Base-by-base conservation (phyloP, 495 filamentous ascomycete genomes). In the Annulohypoxylon nitens region DNA sequence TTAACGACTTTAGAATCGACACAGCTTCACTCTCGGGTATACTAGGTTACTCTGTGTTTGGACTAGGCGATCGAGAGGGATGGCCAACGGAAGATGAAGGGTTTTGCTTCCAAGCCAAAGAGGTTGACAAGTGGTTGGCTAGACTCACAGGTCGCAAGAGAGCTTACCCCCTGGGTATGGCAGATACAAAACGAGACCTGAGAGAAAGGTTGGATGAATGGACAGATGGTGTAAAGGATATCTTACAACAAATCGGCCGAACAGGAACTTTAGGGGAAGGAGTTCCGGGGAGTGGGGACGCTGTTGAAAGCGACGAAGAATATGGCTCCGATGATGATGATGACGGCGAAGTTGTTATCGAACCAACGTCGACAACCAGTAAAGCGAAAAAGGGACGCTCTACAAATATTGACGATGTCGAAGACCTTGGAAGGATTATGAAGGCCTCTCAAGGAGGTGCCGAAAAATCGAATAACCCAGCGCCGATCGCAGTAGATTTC, bases 1-100 rank as follows among this genome's bases (percentile, higher is more conserved):
- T 98, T 75, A 86, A 98, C 81, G 95, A 98, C 79, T 98, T 98
- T 82, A 90, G 95, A 18, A 96, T 98, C 67, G 94, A 97, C 78
- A 97, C 94, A 0, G 91, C 92, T 1, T 91, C 96, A 0, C 79
- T 98, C 47, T 90, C 91, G 0, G 82, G 82, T 9, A 81, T 98
- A 43, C 83, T 93, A 3, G 95, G 95, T 10, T 98, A 97, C 75
- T 92, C 92, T 0, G 95, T 98, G 2, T 98, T 98, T 84, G 95
- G 95, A 0, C 91, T 97, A 73, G 95, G 95, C 18, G 95, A 98
- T 78, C 88, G 88, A 63, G 92, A 95, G 77, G 93, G 91, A 50
- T 98, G 95, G 95, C 92, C 93, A 2, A 93, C 90, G 0, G 93
- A 95, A 75, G 90, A 92, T 63, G 93, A 97, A 71, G 95, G 95